Evolutionary conservation across 495 filamentous ascomycete species (phyloP).

Genomic region (Rhypophila decipiens): DNA sequence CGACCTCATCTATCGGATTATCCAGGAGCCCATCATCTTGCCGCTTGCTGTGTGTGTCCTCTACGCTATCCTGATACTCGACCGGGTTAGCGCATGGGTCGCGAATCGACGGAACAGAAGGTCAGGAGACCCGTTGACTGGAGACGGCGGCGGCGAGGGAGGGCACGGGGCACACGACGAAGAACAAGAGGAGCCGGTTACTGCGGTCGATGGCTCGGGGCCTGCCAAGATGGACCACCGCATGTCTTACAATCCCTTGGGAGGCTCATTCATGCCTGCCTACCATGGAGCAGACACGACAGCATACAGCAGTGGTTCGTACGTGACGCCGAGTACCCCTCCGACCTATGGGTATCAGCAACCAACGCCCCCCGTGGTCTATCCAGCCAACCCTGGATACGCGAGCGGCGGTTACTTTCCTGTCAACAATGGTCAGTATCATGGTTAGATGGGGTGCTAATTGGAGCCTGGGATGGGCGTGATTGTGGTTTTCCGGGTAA

Average conservation of each 20-base stretch:
- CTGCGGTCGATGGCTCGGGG: neutral
- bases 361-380: neutral
- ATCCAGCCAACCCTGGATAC: neutral
- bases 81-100: slow-evolving; percentile 11
- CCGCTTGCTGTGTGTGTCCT: slow-evolving; percentile 8
- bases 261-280: neutral
- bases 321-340: neutral
- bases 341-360: neutral
- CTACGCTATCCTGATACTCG: slow-evolving; percentile 13
- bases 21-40: slow-evolving; percentile 10
- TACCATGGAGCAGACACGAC: neutral
- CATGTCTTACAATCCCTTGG: neutral
- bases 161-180: neutral
- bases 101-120: slow-evolving; percentile 13
- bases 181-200: neutral
- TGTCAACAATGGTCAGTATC: neutral
- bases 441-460: neutral
- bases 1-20: slow-evolving; percentile 11
- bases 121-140: slow-evolving; percentile 11
- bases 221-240: neutral
- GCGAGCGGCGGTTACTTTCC: neutral
- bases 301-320: neutral
- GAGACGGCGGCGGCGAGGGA: neutral
- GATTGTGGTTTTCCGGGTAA: neutral
- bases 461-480: neutral